Conservation (phyloP, 1,139 yeast genomes). For the Williopsis jadinii region DNA sequence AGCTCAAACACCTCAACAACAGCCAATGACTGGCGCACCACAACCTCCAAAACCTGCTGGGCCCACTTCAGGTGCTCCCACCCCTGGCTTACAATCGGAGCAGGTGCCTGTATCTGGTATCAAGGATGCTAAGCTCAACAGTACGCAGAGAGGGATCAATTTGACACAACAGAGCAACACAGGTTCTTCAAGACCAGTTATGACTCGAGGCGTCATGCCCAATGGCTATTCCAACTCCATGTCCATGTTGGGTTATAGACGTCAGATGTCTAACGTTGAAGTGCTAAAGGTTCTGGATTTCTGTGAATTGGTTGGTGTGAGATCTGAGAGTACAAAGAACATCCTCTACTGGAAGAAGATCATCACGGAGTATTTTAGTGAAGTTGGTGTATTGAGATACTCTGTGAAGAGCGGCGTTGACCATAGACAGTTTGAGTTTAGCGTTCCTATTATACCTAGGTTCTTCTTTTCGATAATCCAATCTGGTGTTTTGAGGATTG, state of each 20-base stretch:
- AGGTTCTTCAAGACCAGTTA: background rate
- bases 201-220: conserved; percentile 1
- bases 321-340: conserved; percentile 31
- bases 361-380: conserved; percentile 42
- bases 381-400: conserved; percentile 38
- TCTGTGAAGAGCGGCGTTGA: conserved; percentile 38
- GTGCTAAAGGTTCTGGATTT: conserved; percentile 30
- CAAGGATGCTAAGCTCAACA: background rate
- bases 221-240: conserved; percentile 3
- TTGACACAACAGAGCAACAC: background rate
- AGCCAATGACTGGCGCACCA: background rate
- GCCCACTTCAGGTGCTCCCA: background rate
- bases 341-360: conserved; percentile 41
- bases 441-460: conserved; percentile 59
- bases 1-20: background rate
- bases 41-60: background rate
- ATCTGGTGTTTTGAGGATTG: conserved; percentile 50
- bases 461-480: conserved; percentile 48
- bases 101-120: background rate
- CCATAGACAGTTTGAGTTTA: conserved; percentile 55
- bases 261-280: conserved; percentile 27
- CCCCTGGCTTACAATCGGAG: background rate
- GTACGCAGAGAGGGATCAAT: background rate
- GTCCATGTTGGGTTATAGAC: conserved; percentile 9
- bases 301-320: conserved; percentile 31